A percentile compares a stretch with the other conserved stretches of the same genome.
phyloP scores from a whole-genome alignment of 2,329 filamentous ascomycete species.

The Fusarium concolor region DNA sequence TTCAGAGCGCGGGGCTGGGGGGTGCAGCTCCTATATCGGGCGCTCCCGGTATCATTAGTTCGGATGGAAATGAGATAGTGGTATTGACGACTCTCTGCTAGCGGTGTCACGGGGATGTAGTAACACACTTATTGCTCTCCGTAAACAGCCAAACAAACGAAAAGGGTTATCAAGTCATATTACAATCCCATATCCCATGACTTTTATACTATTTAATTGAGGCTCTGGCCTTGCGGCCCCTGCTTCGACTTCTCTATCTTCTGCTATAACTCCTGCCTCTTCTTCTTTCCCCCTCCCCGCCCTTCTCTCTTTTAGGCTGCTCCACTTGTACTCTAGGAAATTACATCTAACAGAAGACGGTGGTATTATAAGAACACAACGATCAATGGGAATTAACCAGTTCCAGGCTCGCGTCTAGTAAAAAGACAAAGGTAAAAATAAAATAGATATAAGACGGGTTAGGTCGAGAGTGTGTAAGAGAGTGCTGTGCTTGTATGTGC shows the following conservation, averaged over 20 bases:
- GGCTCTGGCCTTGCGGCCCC: slow-evolving; percentile 37
- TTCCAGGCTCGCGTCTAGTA: slow-evolving; percentile 48
- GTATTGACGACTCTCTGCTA: background rate
- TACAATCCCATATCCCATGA: slow-evolving; percentile 1
- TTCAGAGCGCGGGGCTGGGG: background rate
- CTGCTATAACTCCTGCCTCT: slow-evolving; percentile 14
- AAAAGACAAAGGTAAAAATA: slow-evolving; percentile 45
- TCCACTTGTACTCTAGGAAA: slow-evolving; percentile 31
- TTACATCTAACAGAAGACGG: slow-evolving; percentile 49
- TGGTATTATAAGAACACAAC: slow-evolving; percentile 42
- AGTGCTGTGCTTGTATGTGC: slow-evolving; percentile 28
- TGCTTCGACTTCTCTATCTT: slow-evolving; percentile 27
- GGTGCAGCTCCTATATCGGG: background rate
- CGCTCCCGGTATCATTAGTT: background rate
- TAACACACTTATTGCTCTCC: background rate
- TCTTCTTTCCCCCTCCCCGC: background rate
- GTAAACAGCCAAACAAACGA: background rate
- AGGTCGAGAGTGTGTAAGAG: slow-evolving; percentile 44
- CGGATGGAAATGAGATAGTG: background rate
- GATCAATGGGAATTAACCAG: slow-evolving; percentile 42
- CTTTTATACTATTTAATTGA: slow-evolving; percentile 41
- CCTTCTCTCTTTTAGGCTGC: background rate
- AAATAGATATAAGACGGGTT: slow-evolving; percentile 48
- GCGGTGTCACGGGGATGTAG: background rate
- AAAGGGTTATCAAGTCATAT: background rate